Evolutionary conservation across 768 basidiomycete genomes (phyloP).

Genomic region (Termitomyces sp.): DNA sequence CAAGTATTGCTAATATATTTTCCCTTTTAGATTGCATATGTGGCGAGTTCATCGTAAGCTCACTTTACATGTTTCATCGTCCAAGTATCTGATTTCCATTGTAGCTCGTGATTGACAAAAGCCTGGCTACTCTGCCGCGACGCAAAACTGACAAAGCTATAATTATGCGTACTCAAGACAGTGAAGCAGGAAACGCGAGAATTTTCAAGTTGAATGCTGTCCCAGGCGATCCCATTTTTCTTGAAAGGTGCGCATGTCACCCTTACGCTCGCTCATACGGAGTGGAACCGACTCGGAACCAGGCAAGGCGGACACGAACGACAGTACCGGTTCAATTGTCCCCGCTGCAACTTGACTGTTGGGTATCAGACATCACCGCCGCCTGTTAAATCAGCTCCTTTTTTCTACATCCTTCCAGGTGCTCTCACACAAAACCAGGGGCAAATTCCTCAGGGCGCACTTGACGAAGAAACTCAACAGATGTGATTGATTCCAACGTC

Average conservation of each 20-base stretch:
- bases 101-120: slow-evolving; percentile 82
- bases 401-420: slow-evolving; percentile 76
- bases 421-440: slow-evolving; percentile 89
- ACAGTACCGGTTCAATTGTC: slow-evolving; percentile 70
- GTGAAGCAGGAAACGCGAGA: slow-evolving; percentile 49
- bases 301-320: slow-evolving; percentile 71
- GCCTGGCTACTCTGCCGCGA: slow-evolving; percentile 61
- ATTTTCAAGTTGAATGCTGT: slow-evolving; percentile 87
- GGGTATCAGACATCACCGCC: slow-evolving; percentile 79
- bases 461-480: slow-evolving; percentile 45
- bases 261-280: not conserved
- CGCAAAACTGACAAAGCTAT: slow-evolving; percentile 78
- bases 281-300: slow-evolving; percentile 4
- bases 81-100: slow-evolving; percentile 4
- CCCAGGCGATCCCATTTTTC: slow-evolving; percentile 61
- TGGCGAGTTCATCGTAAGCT: slow-evolving; percentile 79
- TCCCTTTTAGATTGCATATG: slow-evolving; percentile 70
- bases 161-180: slow-evolving; percentile 75
- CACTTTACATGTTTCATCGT: not conserved
- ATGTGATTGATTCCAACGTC: slow-evolving; percentile 3
- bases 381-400: slow-evolving; percentile 73
- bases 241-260: slow-evolving; percentile 61
- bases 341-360: slow-evolving; percentile 62
- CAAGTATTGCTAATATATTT: slow-evolving; percentile 7
- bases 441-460: slow-evolving; percentile 79